Evolutionary conservation across 352 stramenopile species (phyloP).

Genomic region (Bremia lactucae): DNA sequence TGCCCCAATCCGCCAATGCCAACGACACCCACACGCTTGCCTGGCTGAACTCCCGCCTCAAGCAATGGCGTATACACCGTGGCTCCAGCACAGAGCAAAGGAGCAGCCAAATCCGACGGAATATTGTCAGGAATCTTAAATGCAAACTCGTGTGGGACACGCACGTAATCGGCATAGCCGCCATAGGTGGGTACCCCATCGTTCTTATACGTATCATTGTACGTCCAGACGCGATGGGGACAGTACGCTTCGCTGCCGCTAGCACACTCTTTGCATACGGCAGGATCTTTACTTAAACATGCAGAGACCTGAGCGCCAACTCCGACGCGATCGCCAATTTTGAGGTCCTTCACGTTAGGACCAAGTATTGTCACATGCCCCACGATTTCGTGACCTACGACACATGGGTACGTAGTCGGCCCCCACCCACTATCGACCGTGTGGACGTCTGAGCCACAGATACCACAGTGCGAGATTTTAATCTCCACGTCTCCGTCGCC

Average conservation of each 20-base stretch:
- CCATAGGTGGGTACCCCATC: conserved; percentile 31
- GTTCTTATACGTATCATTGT: conserved; percentile 27
- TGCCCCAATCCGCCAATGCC: conserved; percentile 83
- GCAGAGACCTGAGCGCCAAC: conserved; percentile 18
- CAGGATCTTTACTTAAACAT: conserved; percentile 50
- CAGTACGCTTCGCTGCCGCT: conserved; percentile 54
- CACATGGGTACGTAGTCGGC: conserved; percentile 24
- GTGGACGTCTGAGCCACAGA: conserved; percentile 17
- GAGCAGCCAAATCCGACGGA: conserved; percentile 10
- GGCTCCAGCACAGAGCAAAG: conserved; percentile 8
- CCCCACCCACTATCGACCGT: conserved; percentile 16
- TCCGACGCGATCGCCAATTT: conserved; percentile 11
- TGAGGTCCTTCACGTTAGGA: conserved; percentile 7
- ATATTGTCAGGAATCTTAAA: conserved; percentile 26
- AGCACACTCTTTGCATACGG: conserved; percentile 45
- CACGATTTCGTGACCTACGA: conserved; percentile 37
- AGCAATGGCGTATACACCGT: conserved; percentile 25
- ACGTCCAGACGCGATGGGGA: conserved; percentile 29
- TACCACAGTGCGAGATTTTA: conserved; percentile 16
- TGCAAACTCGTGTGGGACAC: conserved; percentile 42
- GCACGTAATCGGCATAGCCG: conserved; percentile 72
- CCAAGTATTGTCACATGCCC: conserved; percentile 9
- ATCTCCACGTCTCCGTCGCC: conserved; percentile 9
- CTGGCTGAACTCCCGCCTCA: conserved; percentile 32
- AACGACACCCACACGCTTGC: conserved; percentile 54